Percentiles rank a stretch among this genome's conserved stretches.
Conservation (phyloP, 495 filamentous ascomycete species). For the Penicillium mononematosum region DNA sequence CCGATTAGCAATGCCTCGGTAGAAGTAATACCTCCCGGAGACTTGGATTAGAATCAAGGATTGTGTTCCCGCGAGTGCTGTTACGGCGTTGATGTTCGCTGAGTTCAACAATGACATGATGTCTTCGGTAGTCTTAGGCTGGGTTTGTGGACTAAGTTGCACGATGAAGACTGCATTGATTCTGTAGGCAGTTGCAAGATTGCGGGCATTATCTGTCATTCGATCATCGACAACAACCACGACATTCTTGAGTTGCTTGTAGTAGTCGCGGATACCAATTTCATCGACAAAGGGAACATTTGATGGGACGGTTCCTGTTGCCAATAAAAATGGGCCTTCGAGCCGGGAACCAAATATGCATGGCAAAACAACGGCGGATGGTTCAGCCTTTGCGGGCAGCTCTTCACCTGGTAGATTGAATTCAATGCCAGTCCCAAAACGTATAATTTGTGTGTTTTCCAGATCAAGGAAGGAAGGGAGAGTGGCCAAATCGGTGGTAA, state of each 20-base stretch:
- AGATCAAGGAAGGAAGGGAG: background rate
- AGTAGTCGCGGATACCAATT: background rate
- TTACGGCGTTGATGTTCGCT: conserved; percentile 1
- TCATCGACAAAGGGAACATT: conserved; percentile 3
- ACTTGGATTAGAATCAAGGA: conserved; percentile 5
- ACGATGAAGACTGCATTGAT: conserved; percentile 29
- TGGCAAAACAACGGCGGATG: background rate
- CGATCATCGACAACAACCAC: conserved; percentile 25
- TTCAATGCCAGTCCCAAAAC: conserved; percentile 1
- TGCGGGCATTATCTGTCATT: conserved; percentile 30
- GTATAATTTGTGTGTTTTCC: background rate
- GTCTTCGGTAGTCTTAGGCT: background rate
- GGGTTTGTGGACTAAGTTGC: conserved; percentile 9
- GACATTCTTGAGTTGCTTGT: conserved; percentile 7
- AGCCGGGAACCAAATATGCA: conserved; percentile 3
- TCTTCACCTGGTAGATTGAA: background rate
- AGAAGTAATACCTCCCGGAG: conserved; percentile 1
- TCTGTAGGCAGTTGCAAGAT: conserved; percentile 22
- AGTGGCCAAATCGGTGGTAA: background rate
- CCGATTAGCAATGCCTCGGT: conserved; percentile 1
- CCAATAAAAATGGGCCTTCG: background rate
- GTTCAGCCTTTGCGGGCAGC: background rate
- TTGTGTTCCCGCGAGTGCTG: background rate
- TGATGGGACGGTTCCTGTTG: background rate
- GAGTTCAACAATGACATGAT: background rate